Percentiles rank a stretch among this genome's conserved stretches.
Conservation (phyloP, 225 moss, liverwort and hornwort species). For the Pseudoscleropodium purum region DNA sequence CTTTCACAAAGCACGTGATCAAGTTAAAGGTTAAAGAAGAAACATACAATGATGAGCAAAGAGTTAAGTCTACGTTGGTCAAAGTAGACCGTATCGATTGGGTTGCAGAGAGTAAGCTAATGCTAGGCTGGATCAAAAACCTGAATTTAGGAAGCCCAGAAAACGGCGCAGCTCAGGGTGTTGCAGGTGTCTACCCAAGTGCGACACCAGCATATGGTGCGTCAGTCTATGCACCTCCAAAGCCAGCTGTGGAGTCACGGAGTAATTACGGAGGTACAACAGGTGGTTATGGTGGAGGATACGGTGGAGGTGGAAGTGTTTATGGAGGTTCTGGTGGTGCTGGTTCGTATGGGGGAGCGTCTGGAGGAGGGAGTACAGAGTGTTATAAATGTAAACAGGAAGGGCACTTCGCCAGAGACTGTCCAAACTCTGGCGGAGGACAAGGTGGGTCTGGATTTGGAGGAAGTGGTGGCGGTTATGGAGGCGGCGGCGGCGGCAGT, state of each 20-base stretch:
- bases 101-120: slow-evolving; percentile 52
- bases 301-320: slow-evolving; percentile 23
- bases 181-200: slow-evolving; percentile 25
- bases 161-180: slow-evolving; percentile 14
- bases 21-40: slow-evolving; percentile 95
- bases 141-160: slow-evolving; percentile 46
- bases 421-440: slow-evolving; percentile 49
- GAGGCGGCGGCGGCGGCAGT: slow-evolving; percentile 15
- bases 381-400: slow-evolving; percentile 84
- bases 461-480: slow-evolving; percentile 43
- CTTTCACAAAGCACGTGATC: slow-evolving; percentile 68
- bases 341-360: slow-evolving; percentile 44
- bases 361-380: slow-evolving; percentile 39
- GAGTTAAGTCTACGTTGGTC: slow-evolving; percentile 69
- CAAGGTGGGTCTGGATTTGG: slow-evolving; percentile 48
- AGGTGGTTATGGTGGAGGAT: slow-evolving; percentile 43
- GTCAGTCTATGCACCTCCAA: slow-evolving; percentile 23
- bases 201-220: slow-evolving; percentile 34
- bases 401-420: slow-evolving; percentile 71
- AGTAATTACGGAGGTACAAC: slow-evolving; percentile 38
- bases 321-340: slow-evolving; percentile 41
- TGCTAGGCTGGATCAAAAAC: slow-evolving; percentile 63
- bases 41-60: slow-evolving; percentile 83
- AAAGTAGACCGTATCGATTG: slow-evolving; percentile 72
- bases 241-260: slow-evolving; percentile 13